Conservation (phyloP, 768 basidiomycete species). For the Cyclocybe aegerita region DNA sequence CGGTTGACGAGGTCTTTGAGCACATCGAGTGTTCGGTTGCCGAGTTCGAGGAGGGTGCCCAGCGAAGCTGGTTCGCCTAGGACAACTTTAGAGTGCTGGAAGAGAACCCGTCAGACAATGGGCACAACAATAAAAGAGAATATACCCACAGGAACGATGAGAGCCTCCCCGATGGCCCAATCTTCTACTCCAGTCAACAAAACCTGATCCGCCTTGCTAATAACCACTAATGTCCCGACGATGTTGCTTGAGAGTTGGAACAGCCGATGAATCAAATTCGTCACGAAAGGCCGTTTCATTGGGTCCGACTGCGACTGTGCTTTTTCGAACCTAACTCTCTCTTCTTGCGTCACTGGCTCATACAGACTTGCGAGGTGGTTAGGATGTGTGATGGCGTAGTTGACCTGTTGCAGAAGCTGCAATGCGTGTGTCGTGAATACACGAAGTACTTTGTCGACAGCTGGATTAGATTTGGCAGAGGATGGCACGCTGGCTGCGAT, state of each 20-base stretch:
- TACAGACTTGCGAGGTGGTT: slow-evolving; percentile 81
- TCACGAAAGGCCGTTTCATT: slow-evolving; percentile 68
- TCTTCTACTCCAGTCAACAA: slow-evolving; percentile 65
- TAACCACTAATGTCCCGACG: slow-evolving; percentile 64
- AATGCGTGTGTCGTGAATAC: slow-evolving; percentile 70
- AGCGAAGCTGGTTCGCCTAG: slow-evolving; percentile 80
- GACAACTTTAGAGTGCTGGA: slow-evolving; percentile 82
- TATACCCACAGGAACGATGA: slow-evolving; percentile 68
- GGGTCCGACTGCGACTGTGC: slow-evolving; percentile 59
- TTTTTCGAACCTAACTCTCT: slow-evolving; percentile 67
- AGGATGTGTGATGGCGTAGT: slow-evolving; percentile 89
- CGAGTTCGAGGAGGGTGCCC: slow-evolving; percentile 86
- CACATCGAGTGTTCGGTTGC: slow-evolving; percentile 73
- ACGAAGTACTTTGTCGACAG: slow-evolving; percentile 61
- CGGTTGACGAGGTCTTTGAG: slow-evolving; percentile 64
- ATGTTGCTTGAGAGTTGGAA: slow-evolving; percentile 71
- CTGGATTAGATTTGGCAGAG: slow-evolving; percentile 43
- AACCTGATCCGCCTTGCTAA: slow-evolving; percentile 69
- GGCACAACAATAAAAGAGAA: background rate
- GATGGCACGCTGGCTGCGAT: slow-evolving; percentile 59
- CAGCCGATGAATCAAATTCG: slow-evolving; percentile 69
- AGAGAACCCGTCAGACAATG: slow-evolving; percentile 1
- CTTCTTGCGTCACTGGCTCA: slow-evolving; percentile 78
- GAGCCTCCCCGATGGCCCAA: slow-evolving; percentile 67
- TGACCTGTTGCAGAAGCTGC: slow-evolving; percentile 80